Conservation (phyloP, 2,329 filamentous ascomycete species). For the Nothomitra cinnamomea region DNA sequence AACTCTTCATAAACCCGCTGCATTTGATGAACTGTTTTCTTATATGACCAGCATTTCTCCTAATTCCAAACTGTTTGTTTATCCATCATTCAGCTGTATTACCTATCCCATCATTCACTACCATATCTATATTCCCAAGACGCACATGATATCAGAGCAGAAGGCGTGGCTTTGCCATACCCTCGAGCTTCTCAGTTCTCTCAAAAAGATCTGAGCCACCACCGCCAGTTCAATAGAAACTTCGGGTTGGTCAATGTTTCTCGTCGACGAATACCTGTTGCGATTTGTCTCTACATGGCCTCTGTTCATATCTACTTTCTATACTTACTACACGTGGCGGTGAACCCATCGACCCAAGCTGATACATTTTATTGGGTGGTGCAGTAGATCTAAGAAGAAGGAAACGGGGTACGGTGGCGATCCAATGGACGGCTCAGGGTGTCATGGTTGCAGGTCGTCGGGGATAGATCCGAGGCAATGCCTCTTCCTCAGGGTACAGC, state of each 20-base stretch:
- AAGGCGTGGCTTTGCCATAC: constrained; percentile 7
- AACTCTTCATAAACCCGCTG: neutral
- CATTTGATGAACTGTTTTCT: constrained; percentile 1
- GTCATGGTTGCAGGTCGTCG: constrained; percentile 64
- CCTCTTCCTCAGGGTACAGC: constrained; percentile 57
- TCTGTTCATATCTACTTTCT: neutral
- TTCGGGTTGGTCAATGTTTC: constrained; percentile 8
- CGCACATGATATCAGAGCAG: too few relatives aligned
- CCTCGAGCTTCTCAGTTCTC: neutral
- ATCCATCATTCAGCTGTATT: neutral
- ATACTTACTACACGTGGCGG: too few relatives aligned
- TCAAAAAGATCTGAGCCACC: constrained; percentile 12
- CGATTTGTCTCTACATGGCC: constrained; percentile 14
- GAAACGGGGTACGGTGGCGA: constrained; percentile 95
- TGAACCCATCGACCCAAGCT: constrained; percentile 1
- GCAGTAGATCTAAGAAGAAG: constrained; percentile 71
- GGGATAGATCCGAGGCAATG: constrained; percentile 45
- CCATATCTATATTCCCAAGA: too few relatives aligned
- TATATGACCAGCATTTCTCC: constrained; percentile 2
- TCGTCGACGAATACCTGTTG: constrained; percentile 18
- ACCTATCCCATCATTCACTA: neutral
- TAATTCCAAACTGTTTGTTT: neutral
- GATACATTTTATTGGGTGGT: constrained; percentile 34
- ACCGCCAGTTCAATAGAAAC: constrained; percentile 10
- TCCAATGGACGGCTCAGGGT: constrained; percentile 56